Conservation (phyloP, 495 filamentous ascomycete species). For the Penicillium robsamsonii region DNA sequence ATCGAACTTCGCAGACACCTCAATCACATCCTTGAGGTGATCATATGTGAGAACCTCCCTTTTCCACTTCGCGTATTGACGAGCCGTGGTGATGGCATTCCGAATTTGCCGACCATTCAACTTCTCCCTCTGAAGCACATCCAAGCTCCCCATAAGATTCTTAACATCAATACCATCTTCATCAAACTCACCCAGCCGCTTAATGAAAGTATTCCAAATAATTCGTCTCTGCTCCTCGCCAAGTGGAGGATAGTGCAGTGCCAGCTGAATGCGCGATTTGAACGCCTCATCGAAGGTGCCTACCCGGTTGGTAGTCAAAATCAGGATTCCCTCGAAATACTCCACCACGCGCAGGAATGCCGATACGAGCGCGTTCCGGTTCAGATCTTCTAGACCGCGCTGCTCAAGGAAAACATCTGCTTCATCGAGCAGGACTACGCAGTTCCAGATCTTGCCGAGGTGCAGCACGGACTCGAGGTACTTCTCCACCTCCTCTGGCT, state of each 20-base stretch:
- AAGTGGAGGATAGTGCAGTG: conserved; percentile 35
- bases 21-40: conserved; percentile 23
- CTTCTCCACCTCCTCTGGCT: conserved; percentile 37
- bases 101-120: conserved; percentile 41
- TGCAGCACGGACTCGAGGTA: conserved; percentile 41
- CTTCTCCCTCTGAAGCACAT: conserved; percentile 21
- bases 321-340: conserved; percentile 49
- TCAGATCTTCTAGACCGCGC: conserved; percentile 37
- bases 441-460: conserved; percentile 44
- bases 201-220: conserved; percentile 43
- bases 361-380: conserved; percentile 49
- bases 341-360: conserved; percentile 58
- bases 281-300: conserved; percentile 51
- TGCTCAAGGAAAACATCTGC: conserved; percentile 56
- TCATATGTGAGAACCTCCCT: conserved; percentile 15
- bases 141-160: conserved; percentile 13
- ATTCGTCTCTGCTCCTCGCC: conserved; percentile 15
- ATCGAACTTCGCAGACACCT: conserved; percentile 17
- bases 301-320: conserved; percentile 43
- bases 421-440: conserved; percentile 56
- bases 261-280: conserved; percentile 49
- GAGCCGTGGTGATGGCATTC: conserved; percentile 26
- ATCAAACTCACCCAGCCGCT: conserved; percentile 12
- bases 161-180: conserved; percentile 5
- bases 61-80: conserved; percentile 21